These are phyloP conservation scores for Podila verticillata DNA, from an alignment of 192 early-diverging fungal genomes.

Conservation along the genomic window DNA sequence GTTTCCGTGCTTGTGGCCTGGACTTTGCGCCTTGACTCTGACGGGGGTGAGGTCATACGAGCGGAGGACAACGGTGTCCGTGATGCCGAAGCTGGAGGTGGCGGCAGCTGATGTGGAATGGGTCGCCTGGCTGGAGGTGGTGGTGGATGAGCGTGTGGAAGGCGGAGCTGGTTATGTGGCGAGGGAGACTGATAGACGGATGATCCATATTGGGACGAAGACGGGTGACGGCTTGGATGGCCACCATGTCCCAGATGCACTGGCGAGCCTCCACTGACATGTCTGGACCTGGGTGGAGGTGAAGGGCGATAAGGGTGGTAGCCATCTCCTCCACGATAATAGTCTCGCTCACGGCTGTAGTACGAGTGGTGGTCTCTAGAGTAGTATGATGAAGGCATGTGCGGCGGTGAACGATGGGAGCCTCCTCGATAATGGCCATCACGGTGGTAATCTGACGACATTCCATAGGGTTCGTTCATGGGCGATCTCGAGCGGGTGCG, in stretches of 20 bases:
- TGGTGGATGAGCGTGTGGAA: constrained; percentile 46
- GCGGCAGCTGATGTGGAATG: constrained; percentile 33
- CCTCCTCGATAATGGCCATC: constrained; percentile 11
- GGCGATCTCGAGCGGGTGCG: constrained; percentile 37
- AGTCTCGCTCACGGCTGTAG: constrained; percentile 41
- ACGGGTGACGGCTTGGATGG: constrained; percentile 21
- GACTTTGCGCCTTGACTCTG: constrained; percentile 1
- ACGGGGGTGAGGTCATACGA: constrained; percentile 16
- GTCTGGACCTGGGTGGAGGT: constrained; percentile 45
- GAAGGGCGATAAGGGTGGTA: constrained; percentile 49
- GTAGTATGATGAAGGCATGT: constrained; percentile 38
- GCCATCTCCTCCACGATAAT: constrained; percentile 33
- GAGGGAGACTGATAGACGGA: constrained; percentile 43
- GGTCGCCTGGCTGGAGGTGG: constrained; percentile 45
- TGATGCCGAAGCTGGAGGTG: constrained; percentile 17
- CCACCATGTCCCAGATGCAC: constrained; percentile 26
- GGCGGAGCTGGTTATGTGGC: constrained; percentile 45
- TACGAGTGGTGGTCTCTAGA: constrained; percentile 43
- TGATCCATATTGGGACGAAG: constrained; percentile 29
- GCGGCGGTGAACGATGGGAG: constrained; percentile 43
- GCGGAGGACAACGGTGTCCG: not conserved
- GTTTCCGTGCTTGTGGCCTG: not conserved
- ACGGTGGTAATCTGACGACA: constrained; percentile 35
- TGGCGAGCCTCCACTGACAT: constrained; percentile 34
- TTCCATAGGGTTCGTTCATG: constrained; percentile 24